Evolutionary conservation across 306 rosid genomes (phyloP).

Genomic region (Trifolium subterraneum): DNA sequence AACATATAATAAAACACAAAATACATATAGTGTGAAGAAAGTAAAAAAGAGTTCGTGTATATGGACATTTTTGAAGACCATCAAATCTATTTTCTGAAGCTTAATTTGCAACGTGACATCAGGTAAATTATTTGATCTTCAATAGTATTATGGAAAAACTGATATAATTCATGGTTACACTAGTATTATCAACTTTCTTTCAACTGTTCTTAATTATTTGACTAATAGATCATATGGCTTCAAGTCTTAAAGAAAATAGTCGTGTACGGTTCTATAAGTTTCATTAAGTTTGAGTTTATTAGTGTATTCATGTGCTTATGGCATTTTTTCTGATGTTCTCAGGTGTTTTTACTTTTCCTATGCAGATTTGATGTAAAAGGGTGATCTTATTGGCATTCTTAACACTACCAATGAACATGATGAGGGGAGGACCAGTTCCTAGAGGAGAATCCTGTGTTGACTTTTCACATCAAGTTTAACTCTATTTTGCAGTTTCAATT

Average conservation of each 20-base stretch:
- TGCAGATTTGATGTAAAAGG: too few species aligned
- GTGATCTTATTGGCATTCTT: too few species aligned
- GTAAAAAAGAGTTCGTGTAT: conserved; percentile 55
- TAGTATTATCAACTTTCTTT: too few species aligned
- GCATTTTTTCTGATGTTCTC: neutral
- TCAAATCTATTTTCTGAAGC: conserved; percentile 49
- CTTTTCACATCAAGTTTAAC: neutral
- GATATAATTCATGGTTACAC: too few species aligned
- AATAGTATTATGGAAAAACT: too few species aligned
- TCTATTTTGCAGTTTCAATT: neutral
- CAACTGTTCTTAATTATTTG: too few species aligned
- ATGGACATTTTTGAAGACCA: conserved; percentile 43
- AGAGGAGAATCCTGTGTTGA: neutral
- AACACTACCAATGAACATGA: too few species aligned
- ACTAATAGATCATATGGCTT: too few species aligned
- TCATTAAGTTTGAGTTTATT: too few species aligned
- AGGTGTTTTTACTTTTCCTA: neutral
- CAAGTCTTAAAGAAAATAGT: too few species aligned
- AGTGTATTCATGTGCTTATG: too few species aligned
- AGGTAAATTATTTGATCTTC: conserved; percentile 40
- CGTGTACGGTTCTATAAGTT: too few species aligned
- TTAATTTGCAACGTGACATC: conserved; percentile 57
- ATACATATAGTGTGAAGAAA: conserved; percentile 49
- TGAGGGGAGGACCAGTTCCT: neutral
- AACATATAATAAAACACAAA: conserved; percentile 46